Conservation (phyloP, 306 rosid species). For the Sesbania bispinosa region DNA sequence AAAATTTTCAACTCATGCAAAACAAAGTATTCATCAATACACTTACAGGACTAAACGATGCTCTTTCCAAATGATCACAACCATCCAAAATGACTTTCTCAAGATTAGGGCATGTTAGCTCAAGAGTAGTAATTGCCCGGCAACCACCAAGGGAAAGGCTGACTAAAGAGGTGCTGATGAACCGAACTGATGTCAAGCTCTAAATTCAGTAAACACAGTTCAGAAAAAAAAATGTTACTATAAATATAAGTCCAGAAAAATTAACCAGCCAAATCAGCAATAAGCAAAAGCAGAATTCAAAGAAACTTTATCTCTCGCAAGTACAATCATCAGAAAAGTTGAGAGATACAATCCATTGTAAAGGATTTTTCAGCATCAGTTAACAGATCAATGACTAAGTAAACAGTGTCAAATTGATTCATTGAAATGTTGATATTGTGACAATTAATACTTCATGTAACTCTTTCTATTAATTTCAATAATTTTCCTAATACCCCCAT, state of each 20-base stretch:
- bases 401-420: neutral
- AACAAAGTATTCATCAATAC: conserved; percentile 9
- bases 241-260: neutral
- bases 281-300: neutral
- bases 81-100: conserved; percentile 94
- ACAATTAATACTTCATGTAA: neutral
- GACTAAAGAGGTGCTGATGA: conserved; percentile 68
- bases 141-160: conserved; percentile 96
- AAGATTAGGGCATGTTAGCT: conserved; percentile 78
- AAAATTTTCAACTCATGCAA: neutral
- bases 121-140: conserved; percentile 71
- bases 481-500: neutral
- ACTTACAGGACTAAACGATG: conserved; percentile 89
- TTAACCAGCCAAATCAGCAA: conserved; percentile 19
- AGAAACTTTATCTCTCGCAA: conserved; percentile 13
- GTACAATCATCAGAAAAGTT: neutral
- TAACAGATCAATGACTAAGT: neutral
- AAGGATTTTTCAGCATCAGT: neutral
- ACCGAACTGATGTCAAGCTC: conserved; percentile 81
- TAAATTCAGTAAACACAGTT: conserved; percentile 40
- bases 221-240: neutral
- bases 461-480: neutral
- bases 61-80: conserved; percentile 89
- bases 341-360: neutral
- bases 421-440: neutral